These are phyloP conservation scores for Eutreptiella sp. DNA, from an alignment of 208 protist genomes.

Conservation along the genomic window DNA sequence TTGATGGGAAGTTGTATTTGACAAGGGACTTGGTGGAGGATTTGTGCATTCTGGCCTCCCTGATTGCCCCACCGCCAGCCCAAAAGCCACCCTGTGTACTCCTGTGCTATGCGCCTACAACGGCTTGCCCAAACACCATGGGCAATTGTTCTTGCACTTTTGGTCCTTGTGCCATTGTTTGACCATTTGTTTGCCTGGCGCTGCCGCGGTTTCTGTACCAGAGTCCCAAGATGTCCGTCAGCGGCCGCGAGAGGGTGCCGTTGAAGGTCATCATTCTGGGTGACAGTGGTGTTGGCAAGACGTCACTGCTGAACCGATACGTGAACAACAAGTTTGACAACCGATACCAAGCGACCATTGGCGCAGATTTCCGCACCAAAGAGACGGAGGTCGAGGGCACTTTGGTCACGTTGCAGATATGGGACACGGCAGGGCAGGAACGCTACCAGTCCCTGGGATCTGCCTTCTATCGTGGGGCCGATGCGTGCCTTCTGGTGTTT, in stretches of 20 bases:
- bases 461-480: conserved; percentile 88
- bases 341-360: conserved; percentile 90
- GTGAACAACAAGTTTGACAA: conserved; percentile 80
- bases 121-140: no score
- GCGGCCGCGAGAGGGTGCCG: conserved; percentile 17
- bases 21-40: no score
- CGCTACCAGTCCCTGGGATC: conserved; percentile 85
- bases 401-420: conserved; percentile 76
- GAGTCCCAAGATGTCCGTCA: no score
- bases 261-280: conserved; percentile 40
- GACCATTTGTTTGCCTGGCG: no score
- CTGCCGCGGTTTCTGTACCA: no score
- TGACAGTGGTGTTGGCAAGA: conserved; percentile 54
- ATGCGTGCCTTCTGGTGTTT: conserved; percentile 57
- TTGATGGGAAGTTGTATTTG: no score
- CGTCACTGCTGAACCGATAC: conserved; percentile 84
- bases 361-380: conserved; percentile 89
- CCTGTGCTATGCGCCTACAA: no score
- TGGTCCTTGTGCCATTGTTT: no score
- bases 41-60: no score
- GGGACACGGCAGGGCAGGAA: conserved; percentile 76
- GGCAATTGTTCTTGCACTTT: no score
- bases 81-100: no score
- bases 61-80: no score
- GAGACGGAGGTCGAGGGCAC: conserved; percentile 79